A percentile compares a stretch with the other conserved stretches of the same genome.
phyloP scores from a whole-genome alignment of 768 basidiomycete species.

The Ephemerocybe angulata region DNA sequence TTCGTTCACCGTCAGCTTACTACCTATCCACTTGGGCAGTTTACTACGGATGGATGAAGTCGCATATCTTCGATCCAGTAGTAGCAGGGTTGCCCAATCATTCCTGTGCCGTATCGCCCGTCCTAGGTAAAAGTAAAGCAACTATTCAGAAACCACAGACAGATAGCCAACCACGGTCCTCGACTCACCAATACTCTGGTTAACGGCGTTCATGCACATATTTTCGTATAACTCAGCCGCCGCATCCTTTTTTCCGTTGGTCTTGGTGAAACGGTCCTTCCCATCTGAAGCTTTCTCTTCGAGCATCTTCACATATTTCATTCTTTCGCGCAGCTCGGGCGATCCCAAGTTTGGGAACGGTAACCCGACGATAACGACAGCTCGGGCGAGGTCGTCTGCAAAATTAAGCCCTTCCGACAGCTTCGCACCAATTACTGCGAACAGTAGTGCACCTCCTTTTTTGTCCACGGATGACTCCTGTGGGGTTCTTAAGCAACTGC shows the following conservation, averaged over 20 bases:
- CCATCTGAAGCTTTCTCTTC: slow-evolving; percentile 33
- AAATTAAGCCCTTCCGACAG: slow-evolving; percentile 90
- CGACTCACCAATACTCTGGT: slow-evolving; percentile 88
- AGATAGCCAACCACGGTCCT: too few relatives aligned
- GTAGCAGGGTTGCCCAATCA: slow-evolving; percentile 89
- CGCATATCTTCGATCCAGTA: slow-evolving; percentile 82
- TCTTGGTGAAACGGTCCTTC: slow-evolving; percentile 22
- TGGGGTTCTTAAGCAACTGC: neutral
- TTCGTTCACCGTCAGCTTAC: slow-evolving; percentile 51
- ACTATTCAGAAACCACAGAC: too few relatives aligned
- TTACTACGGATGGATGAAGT: slow-evolving; percentile 66
- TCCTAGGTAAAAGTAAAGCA: slow-evolving; percentile 54
- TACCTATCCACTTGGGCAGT: slow-evolving; percentile 88
- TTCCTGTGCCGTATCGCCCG: slow-evolving; percentile 87
- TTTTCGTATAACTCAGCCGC: slow-evolving; percentile 86
- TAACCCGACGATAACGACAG: slow-evolving; percentile 83
- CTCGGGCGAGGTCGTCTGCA: slow-evolving; percentile 77
- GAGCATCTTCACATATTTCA: slow-evolving; percentile 77
- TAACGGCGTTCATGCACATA: slow-evolving; percentile 91
- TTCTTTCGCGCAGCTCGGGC: slow-evolving; percentile 84
- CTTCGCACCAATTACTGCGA: slow-evolving; percentile 96
- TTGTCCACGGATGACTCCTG: slow-evolving; percentile 27
- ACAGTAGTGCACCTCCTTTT: slow-evolving; percentile 70
- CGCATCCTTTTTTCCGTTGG: slow-evolving; percentile 53
- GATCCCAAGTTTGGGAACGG: slow-evolving; percentile 94